Evolutionary conservation across 139 green algal genomes (phyloP), one percentile per base, ranked within the genome.

Genomic region (Diplosphaera chodatii): DNA sequence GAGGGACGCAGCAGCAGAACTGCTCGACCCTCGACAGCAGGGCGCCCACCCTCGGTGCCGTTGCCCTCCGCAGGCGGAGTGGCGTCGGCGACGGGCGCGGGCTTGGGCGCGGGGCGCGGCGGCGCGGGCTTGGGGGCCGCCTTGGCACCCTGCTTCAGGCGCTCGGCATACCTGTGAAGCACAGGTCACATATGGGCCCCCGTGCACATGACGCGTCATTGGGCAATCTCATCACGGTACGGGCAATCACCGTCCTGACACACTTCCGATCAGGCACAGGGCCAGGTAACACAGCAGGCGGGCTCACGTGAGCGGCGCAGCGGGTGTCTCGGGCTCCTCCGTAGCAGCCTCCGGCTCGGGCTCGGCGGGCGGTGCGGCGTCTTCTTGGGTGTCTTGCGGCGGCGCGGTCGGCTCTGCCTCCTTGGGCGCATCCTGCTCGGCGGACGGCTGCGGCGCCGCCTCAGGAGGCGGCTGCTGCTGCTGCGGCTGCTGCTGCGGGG

Each of bases 141-240:
- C 27, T 55, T 55, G n/a, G 64, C 63, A 55, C 66, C 59, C 62
- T 68, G 66, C 67, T 71, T 65, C 32, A 81, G 63, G 1, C 71
- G 71, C 55, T 81, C 70, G 1, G 76, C 76, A 56, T 81, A 81
- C 0, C 37, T 48, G 37, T 48, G 37, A 48, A 48, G 37, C 13
- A 48, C 13, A 8, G 37, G 37, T n/a, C n/a, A n/a, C n/a, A n/a
- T n/a, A n/a, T n/a, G n/a, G n/a, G n/a, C n/a, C n/a, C n/a, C n/a
- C n/a, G n/a, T n/a, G n/a, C n/a, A n/a, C n/a, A n/a, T n/a, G n/a
- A n/a, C n/a, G n/a, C n/a, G n/a, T n/a, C n/a, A n/a, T n/a, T n/a
- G n/a, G n/a, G n/a, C n/a, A n/a, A n/a, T n/a, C n/a, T n/a, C n/a
- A n/a, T n/a, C n/a, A n/a, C n/a, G n/a, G n/a, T n/a, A n/a, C n/a